Conservation (phyloP, 345 rosid genomes). For the Cardiospermum halicacabum region DNA sequence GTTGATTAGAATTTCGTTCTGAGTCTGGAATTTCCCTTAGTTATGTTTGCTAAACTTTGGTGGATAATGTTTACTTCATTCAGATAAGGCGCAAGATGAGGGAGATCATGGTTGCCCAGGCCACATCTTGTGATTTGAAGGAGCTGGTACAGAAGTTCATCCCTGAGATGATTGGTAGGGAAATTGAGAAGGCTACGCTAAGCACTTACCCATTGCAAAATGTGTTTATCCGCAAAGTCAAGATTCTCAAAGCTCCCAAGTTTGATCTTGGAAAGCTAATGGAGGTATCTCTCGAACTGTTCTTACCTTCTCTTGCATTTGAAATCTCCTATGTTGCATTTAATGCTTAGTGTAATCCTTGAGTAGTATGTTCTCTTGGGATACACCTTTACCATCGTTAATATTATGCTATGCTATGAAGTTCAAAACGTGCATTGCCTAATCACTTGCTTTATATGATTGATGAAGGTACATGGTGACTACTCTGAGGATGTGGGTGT, state of each 20-base stretch:
- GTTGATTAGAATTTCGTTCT: too few relatives aligned
- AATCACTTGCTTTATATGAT: not conserved
- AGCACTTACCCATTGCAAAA: conserved; percentile 85
- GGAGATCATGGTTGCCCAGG: conserved; percentile 76
- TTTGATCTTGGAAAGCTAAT: conserved; percentile 97
- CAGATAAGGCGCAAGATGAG: conserved; percentile 94
- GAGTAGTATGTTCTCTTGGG: not conserved
- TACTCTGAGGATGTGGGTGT: conserved; percentile 76
- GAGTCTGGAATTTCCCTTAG: not conserved
- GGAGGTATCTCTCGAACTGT: conserved; percentile 44
- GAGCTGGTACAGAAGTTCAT: conserved; percentile 75
- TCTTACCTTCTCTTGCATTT: not conserved
- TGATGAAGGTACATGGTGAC: conserved; percentile 76
- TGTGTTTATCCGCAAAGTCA: conserved; percentile 86
- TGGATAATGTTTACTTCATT: not conserved
- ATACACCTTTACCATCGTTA: too few relatives aligned
- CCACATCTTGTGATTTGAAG: conserved; percentile 89
- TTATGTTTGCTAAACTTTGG: not conserved
- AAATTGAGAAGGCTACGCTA: conserved; percentile 82
- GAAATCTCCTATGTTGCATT: too few relatives aligned
- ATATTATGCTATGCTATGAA: not conserved
- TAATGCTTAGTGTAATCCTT: too few relatives aligned
- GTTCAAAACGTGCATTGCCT: too few relatives aligned
- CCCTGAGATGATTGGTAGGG: conserved; percentile 81
- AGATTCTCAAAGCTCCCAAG: conserved; percentile 91